Evolutionary conservation across 1,284 basidiomycete genomes (phyloP).

Genomic region (Malassezia restricta): DNA sequence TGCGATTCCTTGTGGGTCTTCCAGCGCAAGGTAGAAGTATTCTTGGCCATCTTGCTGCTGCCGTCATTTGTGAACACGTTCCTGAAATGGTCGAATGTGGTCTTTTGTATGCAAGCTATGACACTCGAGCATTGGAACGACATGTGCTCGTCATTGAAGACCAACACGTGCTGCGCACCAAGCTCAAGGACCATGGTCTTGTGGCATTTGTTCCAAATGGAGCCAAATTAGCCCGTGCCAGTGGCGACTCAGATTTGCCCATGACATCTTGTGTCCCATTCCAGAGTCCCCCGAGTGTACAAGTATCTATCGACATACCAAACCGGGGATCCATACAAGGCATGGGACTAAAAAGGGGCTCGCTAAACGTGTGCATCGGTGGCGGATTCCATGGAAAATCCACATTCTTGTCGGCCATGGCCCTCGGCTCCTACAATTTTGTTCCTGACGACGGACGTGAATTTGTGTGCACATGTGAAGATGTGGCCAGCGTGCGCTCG

Average conservation of each 20-base stretch:
- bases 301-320: constrained; percentile 5
- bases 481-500: constrained; percentile 8
- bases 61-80: constrained; percentile 10
- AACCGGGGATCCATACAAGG: constrained; percentile 9
- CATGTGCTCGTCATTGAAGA: constrained; percentile 13
- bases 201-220: constrained; percentile 16
- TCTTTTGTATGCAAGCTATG: not conserved
- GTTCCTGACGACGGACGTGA: constrained; percentile 17
- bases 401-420: constrained; percentile 15
- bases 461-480: constrained; percentile 8
- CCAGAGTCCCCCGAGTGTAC: constrained; percentile 3
- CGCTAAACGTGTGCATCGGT: constrained; percentile 10
- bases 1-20: constrained; percentile 13
- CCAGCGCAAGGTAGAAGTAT: constrained; percentile 16
- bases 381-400: constrained; percentile 20
- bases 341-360: constrained; percentile 5
- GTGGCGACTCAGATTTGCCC: constrained; percentile 11
- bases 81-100: constrained; percentile 4
- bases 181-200: constrained; percentile 5
- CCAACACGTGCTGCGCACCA: constrained; percentile 5
- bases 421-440: constrained; percentile 12
- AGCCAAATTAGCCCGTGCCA: constrained; percentile 9
- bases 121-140: not conserved
- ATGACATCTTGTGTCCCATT: constrained; percentile 6
- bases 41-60: constrained; percentile 8